Evolutionary conservation across 1,284 basidiomycete species (phyloP), one percentile per base, ranked within the genome.

Genomic region (Apiotrichum siamense): DNA sequence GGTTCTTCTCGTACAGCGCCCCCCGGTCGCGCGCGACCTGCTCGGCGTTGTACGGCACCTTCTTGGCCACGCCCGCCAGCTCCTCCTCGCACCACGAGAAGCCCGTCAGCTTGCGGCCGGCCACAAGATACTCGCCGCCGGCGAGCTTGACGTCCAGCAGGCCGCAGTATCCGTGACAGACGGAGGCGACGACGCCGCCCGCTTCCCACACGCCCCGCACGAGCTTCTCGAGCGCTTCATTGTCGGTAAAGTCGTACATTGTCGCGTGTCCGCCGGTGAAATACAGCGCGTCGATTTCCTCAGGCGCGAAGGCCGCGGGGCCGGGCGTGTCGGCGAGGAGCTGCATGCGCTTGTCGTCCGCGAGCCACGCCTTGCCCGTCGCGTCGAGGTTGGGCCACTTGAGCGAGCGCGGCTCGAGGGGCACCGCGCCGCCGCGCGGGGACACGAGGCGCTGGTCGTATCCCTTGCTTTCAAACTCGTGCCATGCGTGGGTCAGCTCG

Each of bases 151-250:
- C 26, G 24, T 48, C 44, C 15, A 36, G 39, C 26, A 55, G 43
- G 27, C 47, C 50, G 44, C 49, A 46, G 39, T 44, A 42, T 1
- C 53, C 53, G 49, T 55, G 53, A 24, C 53, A 55, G n/a, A 48
- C 49, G 4, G 53, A 44, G n/a, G 49, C 20, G 40, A 55, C 49
- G 44, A 55, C 40, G 15, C 45, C 46, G 29, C 53, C 53, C 23
- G 18, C n/a, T 9, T 38, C 42, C 41, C 46, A 55, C 26, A 55
- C 20, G 27, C 37, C 44, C 12, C 23, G 23, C 7, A 46, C 39
- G 24, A 55, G 42, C 18, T 44, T 48, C 13, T 50, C 45, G 17
- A 55, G 44, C 17, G 42, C 31, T 24, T n/a, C 20, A 9, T 40
- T 46, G 42, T 38, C 37, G 27, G 45, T 35, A 29, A 51, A 55